A percentile compares a stretch with the other conserved stretches of the same genome.
phyloP scores from a whole-genome alignment of 805 yeast species.

The Saccharomycopsis sp. region DNA sequence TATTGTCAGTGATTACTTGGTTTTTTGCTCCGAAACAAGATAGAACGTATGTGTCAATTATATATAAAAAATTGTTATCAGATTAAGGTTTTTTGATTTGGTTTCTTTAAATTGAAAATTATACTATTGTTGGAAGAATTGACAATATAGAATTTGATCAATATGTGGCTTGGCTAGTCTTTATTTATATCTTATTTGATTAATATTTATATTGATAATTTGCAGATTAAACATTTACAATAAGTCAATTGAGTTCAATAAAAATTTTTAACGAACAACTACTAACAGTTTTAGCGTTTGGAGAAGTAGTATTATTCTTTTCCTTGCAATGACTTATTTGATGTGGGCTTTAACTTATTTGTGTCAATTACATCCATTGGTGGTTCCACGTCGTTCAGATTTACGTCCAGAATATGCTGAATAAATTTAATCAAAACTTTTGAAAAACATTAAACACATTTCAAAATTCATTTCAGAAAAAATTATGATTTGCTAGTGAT shows the following conservation, averaged over 20 bases:
- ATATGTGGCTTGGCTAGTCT: too few species aligned
- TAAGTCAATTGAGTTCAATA: not conserved
- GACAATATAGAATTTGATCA: too few species aligned
- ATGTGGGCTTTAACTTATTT: slow-evolving; percentile 93
- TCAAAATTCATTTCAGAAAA: too few species aligned
- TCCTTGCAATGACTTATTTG: slow-evolving; percentile 67
- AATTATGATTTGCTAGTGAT: too few species aligned
- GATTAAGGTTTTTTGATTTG: too few species aligned
- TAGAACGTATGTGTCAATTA: slow-evolving; percentile 39
- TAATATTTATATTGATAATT: not conserved
- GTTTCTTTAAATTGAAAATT: too few species aligned
- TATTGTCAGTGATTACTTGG: slow-evolving; percentile 66
- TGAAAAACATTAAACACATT: too few species aligned
- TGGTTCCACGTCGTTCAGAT: slow-evolving; percentile 83
- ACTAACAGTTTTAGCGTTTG: slow-evolving; percentile 34
- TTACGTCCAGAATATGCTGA: slow-evolving; percentile 69
- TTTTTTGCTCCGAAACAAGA: slow-evolving; percentile 75
- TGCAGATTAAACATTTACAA: not conserved
- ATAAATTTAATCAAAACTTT: too few species aligned
- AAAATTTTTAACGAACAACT: not conserved
- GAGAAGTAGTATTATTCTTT: slow-evolving; percentile 61
- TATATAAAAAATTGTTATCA: too few species aligned
- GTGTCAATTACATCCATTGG: slow-evolving; percentile 82
- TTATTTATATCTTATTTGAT: too few species aligned
- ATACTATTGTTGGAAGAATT: too few species aligned